Conservation (phyloP, 2,329 filamentous ascomycete species). For the Trichophyton schoenleinii region DNA sequence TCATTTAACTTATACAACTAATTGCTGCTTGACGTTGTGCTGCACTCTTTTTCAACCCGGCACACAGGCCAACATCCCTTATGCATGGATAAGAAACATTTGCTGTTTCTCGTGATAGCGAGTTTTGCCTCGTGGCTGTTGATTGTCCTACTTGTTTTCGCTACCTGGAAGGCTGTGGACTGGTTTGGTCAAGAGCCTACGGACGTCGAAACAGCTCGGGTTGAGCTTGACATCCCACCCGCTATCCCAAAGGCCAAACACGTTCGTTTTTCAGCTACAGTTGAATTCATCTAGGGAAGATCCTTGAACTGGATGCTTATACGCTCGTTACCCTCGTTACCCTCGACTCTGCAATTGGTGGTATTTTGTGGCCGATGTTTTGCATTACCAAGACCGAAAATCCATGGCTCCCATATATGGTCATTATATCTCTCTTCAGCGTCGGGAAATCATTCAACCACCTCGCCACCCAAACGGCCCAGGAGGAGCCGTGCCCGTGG, state of each 20-base stretch:
- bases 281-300: not conserved
- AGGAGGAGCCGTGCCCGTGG: conserved; percentile 16
- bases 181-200: not conserved
- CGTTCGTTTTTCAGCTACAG: conserved; percentile 8
- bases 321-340: too few species aligned
- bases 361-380: not conserved
- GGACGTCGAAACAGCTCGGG: not conserved
- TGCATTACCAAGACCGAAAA: too few species aligned
- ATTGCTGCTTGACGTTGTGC: not conserved
- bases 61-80: not conserved
- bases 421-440: not conserved
- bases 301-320: not conserved
- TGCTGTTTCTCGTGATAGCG: not conserved
- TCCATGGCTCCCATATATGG: conserved; percentile 13
- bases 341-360: not conserved
- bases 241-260: not conserved
- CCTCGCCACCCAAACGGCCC: conserved; percentile 18
- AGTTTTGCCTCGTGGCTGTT: not conserved
- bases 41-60: not conserved
- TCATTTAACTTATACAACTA: not conserved
- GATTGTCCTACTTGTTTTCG: not conserved
- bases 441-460: conserved; percentile 14
- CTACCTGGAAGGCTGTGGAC: conserved; percentile 4
- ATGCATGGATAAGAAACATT: not conserved
- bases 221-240: not conserved